Evolutionary conservation across 2,329 filamentous ascomycete species (phyloP), one percentile per base, ranked within the genome.

Genomic region (Colletotrichum lindemuthianum): DNA sequence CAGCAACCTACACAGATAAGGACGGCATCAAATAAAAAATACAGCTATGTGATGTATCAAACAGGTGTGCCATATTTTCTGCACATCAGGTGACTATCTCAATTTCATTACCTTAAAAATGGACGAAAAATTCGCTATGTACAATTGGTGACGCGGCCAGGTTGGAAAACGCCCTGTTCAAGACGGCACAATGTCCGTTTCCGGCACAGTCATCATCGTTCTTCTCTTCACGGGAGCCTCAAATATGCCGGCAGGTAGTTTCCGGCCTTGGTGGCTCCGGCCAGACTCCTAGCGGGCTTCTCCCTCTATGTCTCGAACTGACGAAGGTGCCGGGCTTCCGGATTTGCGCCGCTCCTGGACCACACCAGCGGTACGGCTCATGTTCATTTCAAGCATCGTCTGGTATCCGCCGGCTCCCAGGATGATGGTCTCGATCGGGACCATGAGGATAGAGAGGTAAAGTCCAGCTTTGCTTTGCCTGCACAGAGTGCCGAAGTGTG

Each of bases 401-500:
- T 84, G 80, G 65, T 79, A 82, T 13, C 74, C 80, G 3, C 82
- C 80, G 24, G 82, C 71, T 2, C 73, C 80, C 45, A 89, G 69
- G 2, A 83, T 77, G 13, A 82, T 69, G 4, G 82, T 75, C 75
- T 89, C 82, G 45, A 89, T 72, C 10, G 86, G 86, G 36, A 89
- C 81, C 52, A 89, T 78, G 68, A 88, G 73, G 60, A 88, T 78
- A 32, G 82, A 79, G 48, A 90, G 76, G 68, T 84, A 84, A 34
- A 88, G 73, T 2, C 80, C 83, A 5, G 82, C 83, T 70, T 81
- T 79, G 74, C 81, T 86, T 75, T 89, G 81, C 65, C 75, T 79
- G 75, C 87, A 90, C 53, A 90, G 74, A 0, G 81, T 82, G 13
- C 79, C 81, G 70, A 87, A 90, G 70, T 86, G 78, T 36, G 88